Percentiles rank a stretch among this genome's conserved stretches.
phyloP scores from a whole-genome alignment of 257 asterid genomes.

The Solanum neorickii region DNA sequence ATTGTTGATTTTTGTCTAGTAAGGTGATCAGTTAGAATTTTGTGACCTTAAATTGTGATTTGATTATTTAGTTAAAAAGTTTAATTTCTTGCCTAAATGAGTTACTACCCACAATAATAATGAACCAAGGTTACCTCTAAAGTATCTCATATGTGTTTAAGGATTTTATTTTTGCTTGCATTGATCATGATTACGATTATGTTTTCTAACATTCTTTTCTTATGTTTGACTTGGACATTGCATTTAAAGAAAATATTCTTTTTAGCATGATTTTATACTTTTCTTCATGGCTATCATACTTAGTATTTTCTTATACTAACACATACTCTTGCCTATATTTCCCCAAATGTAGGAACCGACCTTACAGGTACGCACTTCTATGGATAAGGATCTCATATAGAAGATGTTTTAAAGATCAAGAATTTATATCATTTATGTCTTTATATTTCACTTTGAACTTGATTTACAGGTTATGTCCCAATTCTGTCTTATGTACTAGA shows the following conservation, averaged over 20 bases:
- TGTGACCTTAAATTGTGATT: background rate
- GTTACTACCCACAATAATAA: background rate
- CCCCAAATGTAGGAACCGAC: background rate
- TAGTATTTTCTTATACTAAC: background rate
- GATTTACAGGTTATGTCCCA: background rate
- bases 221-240: background rate
- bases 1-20: background rate
- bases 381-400: background rate
- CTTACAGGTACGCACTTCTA: background rate
- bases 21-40: background rate
- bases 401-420: background rate
- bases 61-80: background rate
- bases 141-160: background rate
- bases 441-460: background rate
- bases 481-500: too few relatives aligned
- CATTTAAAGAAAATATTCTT: background rate
- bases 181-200: background rate
- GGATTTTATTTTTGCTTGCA: background rate
- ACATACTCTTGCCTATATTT: background rate
- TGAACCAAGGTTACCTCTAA: background rate
- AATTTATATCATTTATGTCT: background rate
- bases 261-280: background rate
- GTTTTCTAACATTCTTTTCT: background rate
- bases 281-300: background rate
- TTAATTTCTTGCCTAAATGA: background rate